phyloP scores from a whole-genome alignment of 805 yeast genomes.

The Saccharomycopsis selenospora region DNA sequence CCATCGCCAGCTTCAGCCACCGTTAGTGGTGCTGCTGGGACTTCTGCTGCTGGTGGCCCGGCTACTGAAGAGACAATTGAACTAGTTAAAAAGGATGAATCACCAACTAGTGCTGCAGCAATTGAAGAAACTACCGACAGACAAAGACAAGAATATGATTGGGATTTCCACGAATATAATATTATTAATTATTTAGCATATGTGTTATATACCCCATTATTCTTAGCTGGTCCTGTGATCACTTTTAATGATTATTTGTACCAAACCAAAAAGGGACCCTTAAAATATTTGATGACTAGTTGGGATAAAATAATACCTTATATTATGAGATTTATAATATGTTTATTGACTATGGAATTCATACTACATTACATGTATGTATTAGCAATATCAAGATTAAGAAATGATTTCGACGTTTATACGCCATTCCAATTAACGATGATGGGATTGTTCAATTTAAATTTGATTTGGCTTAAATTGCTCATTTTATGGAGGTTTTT shows the following conservation, averaged over 20 bases:
- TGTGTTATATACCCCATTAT: slow-evolving; percentile 76
- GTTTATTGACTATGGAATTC: slow-evolving; percentile 83
- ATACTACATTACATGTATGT: slow-evolving; percentile 84
- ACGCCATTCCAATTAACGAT: slow-evolving; percentile 90
- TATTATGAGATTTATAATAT: slow-evolving; percentile 59
- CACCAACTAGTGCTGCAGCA: not conserved
- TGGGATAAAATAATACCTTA: slow-evolving; percentile 54
- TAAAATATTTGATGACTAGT: slow-evolving; percentile 37
- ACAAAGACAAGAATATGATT: slow-evolving; percentile 56
- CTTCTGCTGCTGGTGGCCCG: not conserved
- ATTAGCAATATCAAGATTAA: slow-evolving; percentile 82
- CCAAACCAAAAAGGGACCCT: slow-evolving; percentile 43
- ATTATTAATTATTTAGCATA: slow-evolving; percentile 67
- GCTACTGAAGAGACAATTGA: slow-evolving; percentile 8
- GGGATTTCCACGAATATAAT: slow-evolving; percentile 53
- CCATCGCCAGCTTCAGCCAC: not conserved
- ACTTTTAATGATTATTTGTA: slow-evolving; percentile 87
- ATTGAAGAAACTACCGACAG: slow-evolving; percentile 36
- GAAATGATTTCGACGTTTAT: slow-evolving; percentile 62
- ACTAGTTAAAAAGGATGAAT: slow-evolving; percentile 1
- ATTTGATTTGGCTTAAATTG: slow-evolving; percentile 86
- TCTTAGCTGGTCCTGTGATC: slow-evolving; percentile 90
- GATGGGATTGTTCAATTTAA: slow-evolving; percentile 87
- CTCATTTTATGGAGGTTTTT: slow-evolving; percentile 95
- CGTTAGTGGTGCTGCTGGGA: not conserved